Evolutionary conservation across 208 protist genomes (phyloP).

Genomic region (Trypanosoma cruzi): DNA sequence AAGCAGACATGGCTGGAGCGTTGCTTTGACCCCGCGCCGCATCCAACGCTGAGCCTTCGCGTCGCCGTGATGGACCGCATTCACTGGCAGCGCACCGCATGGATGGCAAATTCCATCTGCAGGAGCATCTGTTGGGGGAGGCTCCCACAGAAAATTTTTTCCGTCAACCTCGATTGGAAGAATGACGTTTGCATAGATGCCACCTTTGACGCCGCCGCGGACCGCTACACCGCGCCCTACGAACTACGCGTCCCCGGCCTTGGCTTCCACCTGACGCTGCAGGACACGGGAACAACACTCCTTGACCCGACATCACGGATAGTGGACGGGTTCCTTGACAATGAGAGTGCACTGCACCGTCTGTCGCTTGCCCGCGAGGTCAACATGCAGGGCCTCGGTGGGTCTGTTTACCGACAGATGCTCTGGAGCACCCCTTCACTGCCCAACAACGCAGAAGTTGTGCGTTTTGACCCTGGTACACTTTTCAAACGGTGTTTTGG

Average conservation of each 20-base stretch:
- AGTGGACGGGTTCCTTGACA: conserved; percentile 83
- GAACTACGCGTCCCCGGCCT: conserved; percentile 60
- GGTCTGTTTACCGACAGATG: conserved; percentile 79
- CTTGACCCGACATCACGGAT: conserved; percentile 54
- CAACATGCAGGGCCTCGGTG: conserved; percentile 83
- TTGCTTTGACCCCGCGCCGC: conserved; percentile 65
- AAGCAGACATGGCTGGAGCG: conserved; percentile 57
- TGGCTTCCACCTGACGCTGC: conserved; percentile 54
- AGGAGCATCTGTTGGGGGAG: conserved; percentile 76
- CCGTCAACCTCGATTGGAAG: conserved; percentile 74
- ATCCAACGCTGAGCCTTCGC: conserved; percentile 73
- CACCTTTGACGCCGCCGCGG: conserved; percentile 40
- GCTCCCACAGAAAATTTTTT: conserved; percentile 76
- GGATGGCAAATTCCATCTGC: conserved; percentile 74
- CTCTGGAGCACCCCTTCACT: conserved; percentile 77
- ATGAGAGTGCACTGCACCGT: conserved; percentile 80
- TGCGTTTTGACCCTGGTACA: conserved; percentile 48
- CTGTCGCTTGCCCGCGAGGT: conserved; percentile 76
- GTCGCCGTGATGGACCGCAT: conserved; percentile 79
- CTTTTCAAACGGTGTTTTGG: conserved; percentile 76
- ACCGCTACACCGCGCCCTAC: conserved; percentile 55
- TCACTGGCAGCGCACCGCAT: conserved; percentile 85
- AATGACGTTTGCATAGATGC: conserved; percentile 58
- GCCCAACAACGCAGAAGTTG: conserved; percentile 56
- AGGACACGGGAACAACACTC: conserved; percentile 61